Conservation (phyloP, 352 stramenopile genomes). For the Pythium grandisporangium region DNA sequence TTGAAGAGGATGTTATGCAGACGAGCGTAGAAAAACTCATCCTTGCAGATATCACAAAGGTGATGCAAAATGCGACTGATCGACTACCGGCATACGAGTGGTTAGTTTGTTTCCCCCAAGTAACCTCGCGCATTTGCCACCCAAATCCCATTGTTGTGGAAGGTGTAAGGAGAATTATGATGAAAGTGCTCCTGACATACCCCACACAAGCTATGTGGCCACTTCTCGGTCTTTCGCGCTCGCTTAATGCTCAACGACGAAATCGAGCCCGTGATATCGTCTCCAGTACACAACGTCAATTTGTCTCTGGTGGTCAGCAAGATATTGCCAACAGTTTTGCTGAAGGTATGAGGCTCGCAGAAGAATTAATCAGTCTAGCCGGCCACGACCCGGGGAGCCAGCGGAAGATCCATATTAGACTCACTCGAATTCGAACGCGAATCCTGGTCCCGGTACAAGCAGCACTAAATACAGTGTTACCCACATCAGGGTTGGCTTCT, state of each 20-base stretch:
- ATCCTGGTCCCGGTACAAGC: constrained; percentile 81
- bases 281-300: constrained; percentile 43
- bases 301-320: constrained; percentile 45
- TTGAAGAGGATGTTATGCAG: constrained; percentile 48
- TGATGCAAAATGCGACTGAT: constrained; percentile 48
- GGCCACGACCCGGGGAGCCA: constrained; percentile 75
- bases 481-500: constrained; percentile 48
- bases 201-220: constrained; percentile 97
- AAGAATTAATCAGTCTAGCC: constrained; percentile 93
- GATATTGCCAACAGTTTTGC: constrained; percentile 79
- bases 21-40: constrained; percentile 49
- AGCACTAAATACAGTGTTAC: constrained; percentile 63
- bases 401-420: constrained; percentile 72
- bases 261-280: constrained; percentile 63
- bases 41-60: constrained; percentile 47
- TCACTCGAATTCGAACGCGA: constrained; percentile 53
- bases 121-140: constrained; percentile 94
- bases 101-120: constrained; percentile 97
- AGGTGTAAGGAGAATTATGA: constrained; percentile 91
- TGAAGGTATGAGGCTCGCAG: constrained; percentile 86
- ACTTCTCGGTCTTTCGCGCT: constrained; percentile 91
- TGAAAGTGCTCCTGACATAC: constrained; percentile 89
- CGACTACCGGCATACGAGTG: constrained; percentile 88
- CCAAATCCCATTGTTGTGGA: constrained; percentile 79
- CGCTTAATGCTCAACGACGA: constrained; percentile 69